Base-by-base conservation (phyloP, 768 basidiomycete species). In the Mycena maculata region DNA sequence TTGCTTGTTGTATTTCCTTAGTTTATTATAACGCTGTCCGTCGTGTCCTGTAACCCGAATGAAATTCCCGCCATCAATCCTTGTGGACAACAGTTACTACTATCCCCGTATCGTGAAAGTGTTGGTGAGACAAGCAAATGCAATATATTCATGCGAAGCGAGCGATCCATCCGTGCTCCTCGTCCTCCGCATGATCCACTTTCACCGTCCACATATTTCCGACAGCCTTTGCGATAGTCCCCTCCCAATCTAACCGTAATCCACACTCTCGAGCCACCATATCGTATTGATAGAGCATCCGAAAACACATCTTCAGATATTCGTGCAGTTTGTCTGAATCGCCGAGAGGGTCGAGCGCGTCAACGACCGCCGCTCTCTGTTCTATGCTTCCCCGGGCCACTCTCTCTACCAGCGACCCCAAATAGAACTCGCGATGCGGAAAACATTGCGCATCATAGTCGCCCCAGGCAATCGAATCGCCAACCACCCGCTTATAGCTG, bases 251-350 rank as follows among this genome's bases (percentile, higher is more conserved):
- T 7, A 77, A 69, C 16, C 76, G 70, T 23, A 72, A 28, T 11
- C 78, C 80, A 63, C 79, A 82, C 63, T 82, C 83, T 27, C 73
- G 67, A 47, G 76, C 54, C 20, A 83, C 33, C 62, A 81, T 63
- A 67, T 82, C 80, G 62, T 81, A 83, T 20, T 72, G 72, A 67
- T 82, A 84, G 42, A 83, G 57, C 9, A 82, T 33, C 7, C 67
- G 71, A 65, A 83, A 83, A 15, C 77, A 68, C 16, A 64, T 72
- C 67, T 82, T 83, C 38, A 82, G 33, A 53, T 82, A 82, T 48
- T 76, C 73, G 23, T 77, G 70, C 9, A 81, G 65, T 10, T 68
- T 60, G 10, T 58, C 63, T 13, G 71, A 55, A 59, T 80, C 73
- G 1, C 73, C 23, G 71, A 71, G 22, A 41, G 55, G 23, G 72